These are phyloP conservation scores for Alloascoidea hylecoeti DNA, from an alignment of 805 yeast genomes.

Conservation along the genomic window DNA sequence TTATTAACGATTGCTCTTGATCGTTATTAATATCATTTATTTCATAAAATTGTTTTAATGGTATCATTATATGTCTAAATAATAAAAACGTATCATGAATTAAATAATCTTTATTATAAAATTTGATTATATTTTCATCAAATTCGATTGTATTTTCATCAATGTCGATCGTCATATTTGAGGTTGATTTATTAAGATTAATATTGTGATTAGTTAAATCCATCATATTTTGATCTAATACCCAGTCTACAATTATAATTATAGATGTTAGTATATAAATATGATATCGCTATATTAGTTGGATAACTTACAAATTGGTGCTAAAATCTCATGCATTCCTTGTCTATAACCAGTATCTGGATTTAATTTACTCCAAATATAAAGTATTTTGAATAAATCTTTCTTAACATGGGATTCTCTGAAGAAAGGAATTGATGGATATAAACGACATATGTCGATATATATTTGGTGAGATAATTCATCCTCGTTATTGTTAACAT, in stretches of 20 bases:
- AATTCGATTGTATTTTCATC: neutral
- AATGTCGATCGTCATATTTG: too few species aligned
- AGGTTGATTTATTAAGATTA: neutral
- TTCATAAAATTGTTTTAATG: conserved; percentile 16
- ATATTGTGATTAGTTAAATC: neutral
- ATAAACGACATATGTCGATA: conserved; percentile 19
- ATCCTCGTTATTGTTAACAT: conserved; percentile 3
- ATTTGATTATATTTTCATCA: neutral
- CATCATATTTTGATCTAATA: neutral
- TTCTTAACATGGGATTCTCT: conserved; percentile 11
- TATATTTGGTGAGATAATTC: conserved; percentile 12
- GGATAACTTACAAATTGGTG: conserved; percentile 22
- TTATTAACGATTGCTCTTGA: conserved; percentile 13
- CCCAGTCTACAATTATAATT: neutral
- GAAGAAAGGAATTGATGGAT: conserved; percentile 18
- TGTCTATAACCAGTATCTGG: conserved; percentile 35
- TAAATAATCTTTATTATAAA: conserved; percentile 2
- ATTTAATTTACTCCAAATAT: conserved; percentile 30
- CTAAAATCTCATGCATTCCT: conserved; percentile 40
- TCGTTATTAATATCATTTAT: too few species aligned
- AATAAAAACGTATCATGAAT: conserved; percentile 17
- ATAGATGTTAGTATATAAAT: neutral
- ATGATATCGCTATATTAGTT: neutral
- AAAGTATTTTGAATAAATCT: conserved; percentile 25
- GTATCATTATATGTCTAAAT: conserved; percentile 15